Evolutionary conservation across 208 protist genomes (phyloP).

Genomic region (Leishmania arabica): DNA sequence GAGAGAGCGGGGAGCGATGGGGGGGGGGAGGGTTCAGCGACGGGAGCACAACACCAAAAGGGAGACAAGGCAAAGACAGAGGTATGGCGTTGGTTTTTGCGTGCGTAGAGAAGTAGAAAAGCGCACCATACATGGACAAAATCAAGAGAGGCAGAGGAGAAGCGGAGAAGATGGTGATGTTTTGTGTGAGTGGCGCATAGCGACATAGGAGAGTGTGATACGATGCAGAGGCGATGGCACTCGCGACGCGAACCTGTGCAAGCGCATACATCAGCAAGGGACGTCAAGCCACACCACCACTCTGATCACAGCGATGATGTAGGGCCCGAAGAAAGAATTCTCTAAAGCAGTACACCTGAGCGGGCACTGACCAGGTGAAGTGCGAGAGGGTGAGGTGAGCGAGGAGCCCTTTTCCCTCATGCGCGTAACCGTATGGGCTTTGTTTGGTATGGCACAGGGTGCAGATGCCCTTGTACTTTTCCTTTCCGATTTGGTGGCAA

Average conservation of each 20-base stretch:
- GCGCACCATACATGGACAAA: not conserved
- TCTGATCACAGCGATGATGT: not conserved
- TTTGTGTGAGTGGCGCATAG: not conserved
- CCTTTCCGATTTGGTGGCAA: not conserved
- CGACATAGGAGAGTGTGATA: not conserved
- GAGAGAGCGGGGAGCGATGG: not conserved
- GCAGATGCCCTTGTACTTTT: not conserved
- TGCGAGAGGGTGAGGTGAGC: not conserved
- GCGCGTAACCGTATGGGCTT: not conserved
- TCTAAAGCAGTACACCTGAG: not conserved
- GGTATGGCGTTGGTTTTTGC: not conserved
- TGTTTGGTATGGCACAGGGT: not conserved
- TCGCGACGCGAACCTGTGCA: not conserved
- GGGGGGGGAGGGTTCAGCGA: not conserved
- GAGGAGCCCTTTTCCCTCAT: not conserved
- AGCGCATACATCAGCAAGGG: not conserved
- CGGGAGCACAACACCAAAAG: not conserved
- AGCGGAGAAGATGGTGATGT: not conserved
- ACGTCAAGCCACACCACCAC: not conserved
- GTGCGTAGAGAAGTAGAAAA: not conserved
- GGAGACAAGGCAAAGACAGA: not conserved
- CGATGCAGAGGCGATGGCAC: not conserved
- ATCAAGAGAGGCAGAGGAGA: not conserved
- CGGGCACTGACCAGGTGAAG: not conserved
- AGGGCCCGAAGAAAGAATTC: not conserved